A percentile compares a stretch with the other conserved stretches of the same genome.
phyloP scores from a whole-genome alignment of 1,284 basidiomycete genomes.

The Sphaerobolus stellatus region DNA sequence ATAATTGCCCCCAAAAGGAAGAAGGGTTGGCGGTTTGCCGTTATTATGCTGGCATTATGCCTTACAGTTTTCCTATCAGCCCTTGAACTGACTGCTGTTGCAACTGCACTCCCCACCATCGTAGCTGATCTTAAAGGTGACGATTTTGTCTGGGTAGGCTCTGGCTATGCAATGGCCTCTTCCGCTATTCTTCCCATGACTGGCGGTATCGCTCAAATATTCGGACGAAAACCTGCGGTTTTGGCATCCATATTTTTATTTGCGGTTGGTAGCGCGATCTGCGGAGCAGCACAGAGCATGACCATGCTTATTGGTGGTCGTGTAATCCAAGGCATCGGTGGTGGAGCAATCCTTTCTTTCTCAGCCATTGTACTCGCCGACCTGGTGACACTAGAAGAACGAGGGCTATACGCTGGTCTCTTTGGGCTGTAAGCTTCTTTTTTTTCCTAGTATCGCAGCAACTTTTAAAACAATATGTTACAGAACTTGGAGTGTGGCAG shows the following conservation, averaged over 20 bases:
- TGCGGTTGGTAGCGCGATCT: conserved; percentile 41
- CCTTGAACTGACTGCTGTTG: conserved; percentile 36
- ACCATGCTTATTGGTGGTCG: conserved; percentile 40
- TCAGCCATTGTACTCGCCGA: conserved; percentile 38
- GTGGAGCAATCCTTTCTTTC: conserved; percentile 40
- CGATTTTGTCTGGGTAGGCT: conserved; percentile 38
- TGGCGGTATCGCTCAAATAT: conserved; percentile 35
- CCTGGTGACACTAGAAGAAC: conserved; percentile 40
- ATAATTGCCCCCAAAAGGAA: too few relatives aligned
- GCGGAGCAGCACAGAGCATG: conserved; percentile 39
- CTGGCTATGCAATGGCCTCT: conserved; percentile 38
- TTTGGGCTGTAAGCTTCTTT: conserved; percentile 22
- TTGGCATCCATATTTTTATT: conserved; percentile 34
- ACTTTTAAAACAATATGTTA: neutral
- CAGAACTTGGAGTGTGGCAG: conserved; percentile 34
- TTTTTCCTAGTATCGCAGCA: neutral
- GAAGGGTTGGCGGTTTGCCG: conserved; percentile 30
- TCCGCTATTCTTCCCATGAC: conserved; percentile 34
- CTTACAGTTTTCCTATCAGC: conserved; percentile 35
- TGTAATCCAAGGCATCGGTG: conserved; percentile 41
- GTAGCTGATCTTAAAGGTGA: conserved; percentile 19
- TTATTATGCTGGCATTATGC: conserved; percentile 34
- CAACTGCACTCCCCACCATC: conserved; percentile 32
- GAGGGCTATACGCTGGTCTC: conserved; percentile 39
- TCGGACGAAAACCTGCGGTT: conserved; percentile 37